Base-by-base conservation (phyloP, 345 rosid species). In the Nasturtium officinale region DNA sequence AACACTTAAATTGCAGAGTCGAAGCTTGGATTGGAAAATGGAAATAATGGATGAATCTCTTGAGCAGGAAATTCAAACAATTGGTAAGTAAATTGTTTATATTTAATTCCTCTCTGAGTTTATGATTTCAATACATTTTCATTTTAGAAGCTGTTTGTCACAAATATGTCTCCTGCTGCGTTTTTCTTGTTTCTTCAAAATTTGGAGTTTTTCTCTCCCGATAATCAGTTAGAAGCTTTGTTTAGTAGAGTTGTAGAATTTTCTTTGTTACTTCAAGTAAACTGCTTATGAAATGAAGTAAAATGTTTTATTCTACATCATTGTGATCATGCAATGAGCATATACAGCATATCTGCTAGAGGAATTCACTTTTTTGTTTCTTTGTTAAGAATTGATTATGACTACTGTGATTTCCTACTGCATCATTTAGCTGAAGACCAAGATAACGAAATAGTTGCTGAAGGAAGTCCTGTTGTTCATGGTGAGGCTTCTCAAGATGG, bases 401-500 rank as follows among this genome's bases (percentile, higher is more conserved):
- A 48, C 26, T 62, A 17, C 32, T 73, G 2, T 23, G 29, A 12
- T 17, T 61, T 69, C 20, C 29, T 63, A 29, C 38, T 69, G 32
- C 9, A 12, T 50, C 33, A 20, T 73, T 35, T 72, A 71, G 86
- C n/a, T 21, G 59, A 72, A 76, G 90, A 82, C 23, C 81, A 79
- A 72, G 94, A 85, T 57, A 74, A 38, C 58, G 96, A 85, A 57
- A 87, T 87, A 65, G 87, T 83, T 62, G 40, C 83, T 2, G 91
- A 89, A 81, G 79, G 51, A 74, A 76, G 84, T 63, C 86, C 91
- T 11, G 70, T 77, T 80, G 90, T 84, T 71, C 89, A 66, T 65
- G 77, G 85, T 43, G 95, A 81, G 58, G 88, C 84, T 70, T 78
- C 83, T 76, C 89, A 85, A 72, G 88, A 83, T 25, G 89, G 74